Evolutionary conservation across 202 grass and related monocot species (phyloP), one percentile per base, ranked within the genome.

Genomic region (Saccharum hybrid): DNA sequence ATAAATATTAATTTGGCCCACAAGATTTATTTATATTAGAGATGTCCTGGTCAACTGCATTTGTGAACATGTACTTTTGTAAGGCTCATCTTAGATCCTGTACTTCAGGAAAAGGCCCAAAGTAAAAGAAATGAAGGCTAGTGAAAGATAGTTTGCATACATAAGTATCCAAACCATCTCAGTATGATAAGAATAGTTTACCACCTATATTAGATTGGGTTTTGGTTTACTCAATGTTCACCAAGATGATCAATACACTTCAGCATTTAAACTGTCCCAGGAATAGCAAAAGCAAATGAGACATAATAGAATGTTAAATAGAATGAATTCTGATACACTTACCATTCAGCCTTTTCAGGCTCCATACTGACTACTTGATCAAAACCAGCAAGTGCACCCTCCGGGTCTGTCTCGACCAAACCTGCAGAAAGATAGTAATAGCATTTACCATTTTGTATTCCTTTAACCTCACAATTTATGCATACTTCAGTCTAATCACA

Each of bases 341-440:
- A 98, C 96, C 96, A 98, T 84, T 98, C 96, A 67, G 93, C 96
- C 80, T 98, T 98, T 79, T 98, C 88, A 69, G 93, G 91, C 79
- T 98, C 96, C 96, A 98, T 98, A 7, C 73, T 80, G 74, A 98
- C 93, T 79, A 98, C 96, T 90, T 82, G 88, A 79, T 75, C 88
- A 90, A 98, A 98, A 89, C 96, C 96, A 79, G 91, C 68, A 89
- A 98, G 96, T 62, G 96, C 96, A 67, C 85, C 96, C 81, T 92
- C 85, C 3, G 96, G 91, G 80, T 98, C 93, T 71, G 96, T 99
- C 90, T 99, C 96, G 1, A 99, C 93, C 83, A 99, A 78, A 80
- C 96, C 96, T 99, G 76, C 42, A 73, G 68, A 78, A 91, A 66
- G 77, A 57, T 78, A 22, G 8, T 62, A 42, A 66, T 15, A 79